These are phyloP conservation scores for Tetrahymena borealis DNA, from an alignment of 73 alveolate species.

Conservation along the genomic window DNA sequence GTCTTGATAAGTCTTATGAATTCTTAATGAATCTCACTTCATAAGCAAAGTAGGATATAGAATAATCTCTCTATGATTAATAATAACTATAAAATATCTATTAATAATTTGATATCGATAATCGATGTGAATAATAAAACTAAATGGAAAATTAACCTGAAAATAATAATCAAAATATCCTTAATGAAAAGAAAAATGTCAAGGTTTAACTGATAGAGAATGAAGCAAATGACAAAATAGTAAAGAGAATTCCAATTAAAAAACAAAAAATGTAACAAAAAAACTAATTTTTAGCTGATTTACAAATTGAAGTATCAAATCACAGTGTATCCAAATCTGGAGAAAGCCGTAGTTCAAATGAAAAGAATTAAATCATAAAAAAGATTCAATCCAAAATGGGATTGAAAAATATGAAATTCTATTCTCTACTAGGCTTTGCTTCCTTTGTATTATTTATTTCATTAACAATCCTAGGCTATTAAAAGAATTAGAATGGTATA, in stretches of 20 bases:
- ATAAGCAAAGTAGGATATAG: background rate
- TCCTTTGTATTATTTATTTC: background rate
- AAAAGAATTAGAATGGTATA: background rate
- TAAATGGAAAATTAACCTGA: too few species aligned
- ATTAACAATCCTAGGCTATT: background rate
- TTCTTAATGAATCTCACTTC: background rate
- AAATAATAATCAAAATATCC: too few species aligned
- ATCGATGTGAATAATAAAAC: too few species aligned
- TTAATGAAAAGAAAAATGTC: too few species aligned
- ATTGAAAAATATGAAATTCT: background rate
- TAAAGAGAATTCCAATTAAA: background rate
- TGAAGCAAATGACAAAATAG: background rate
- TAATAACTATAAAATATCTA: too few species aligned
- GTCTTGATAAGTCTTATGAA: background rate
- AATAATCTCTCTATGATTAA: background rate
- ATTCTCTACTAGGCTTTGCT: background rate
- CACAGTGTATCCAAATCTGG: background rate
- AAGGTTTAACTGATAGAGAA: background rate
- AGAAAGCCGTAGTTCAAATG: background rate
- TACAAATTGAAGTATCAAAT: background rate
- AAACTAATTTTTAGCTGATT: background rate
- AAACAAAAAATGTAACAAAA: background rate
- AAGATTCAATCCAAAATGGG: background rate
- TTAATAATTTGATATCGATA: too few species aligned
- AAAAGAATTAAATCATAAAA: background rate